phyloP scores from a whole-genome alignment of 768 basidiomycete species.

The Naganishia randhawae region DNA sequence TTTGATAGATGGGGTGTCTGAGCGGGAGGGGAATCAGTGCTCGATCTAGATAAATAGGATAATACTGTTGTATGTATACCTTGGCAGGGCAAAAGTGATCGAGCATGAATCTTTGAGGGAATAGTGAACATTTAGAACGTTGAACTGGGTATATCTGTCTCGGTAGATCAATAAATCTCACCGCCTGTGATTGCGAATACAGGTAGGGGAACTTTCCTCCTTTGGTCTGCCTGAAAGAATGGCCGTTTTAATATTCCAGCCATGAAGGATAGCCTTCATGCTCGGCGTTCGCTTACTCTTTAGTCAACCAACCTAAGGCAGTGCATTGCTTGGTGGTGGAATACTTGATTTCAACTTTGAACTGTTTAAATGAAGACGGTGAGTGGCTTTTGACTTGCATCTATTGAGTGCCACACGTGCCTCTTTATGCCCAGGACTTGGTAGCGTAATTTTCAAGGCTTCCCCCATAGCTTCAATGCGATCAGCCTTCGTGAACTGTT shows the following conservation, averaged over 20 bases:
- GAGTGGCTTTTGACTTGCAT: neutral
- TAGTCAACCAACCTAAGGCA: slow-evolving; percentile 82
- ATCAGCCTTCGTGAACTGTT: slow-evolving; percentile 30
- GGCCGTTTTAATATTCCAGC: neutral
- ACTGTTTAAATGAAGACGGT: slow-evolving; percentile 35
- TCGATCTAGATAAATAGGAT: slow-evolving; percentile 69
- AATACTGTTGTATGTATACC: slow-evolving; percentile 52
- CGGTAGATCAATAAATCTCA: neutral
- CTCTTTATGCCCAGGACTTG: slow-evolving; percentile 45
- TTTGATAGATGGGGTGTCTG: slow-evolving; percentile 84
- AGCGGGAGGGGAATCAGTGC: slow-evolving; percentile 21
- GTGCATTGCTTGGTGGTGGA: slow-evolving; percentile 68
- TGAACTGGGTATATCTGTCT: neutral
- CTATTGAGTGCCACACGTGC: neutral
- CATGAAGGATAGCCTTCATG: neutral
- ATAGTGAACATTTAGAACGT: neutral
- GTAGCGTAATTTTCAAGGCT: slow-evolving; percentile 63
- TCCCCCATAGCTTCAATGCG: slow-evolving; percentile 65
- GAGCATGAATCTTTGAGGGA: slow-evolving; percentile 62
- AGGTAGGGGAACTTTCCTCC: slow-evolving; percentile 79
- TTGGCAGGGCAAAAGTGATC: slow-evolving; percentile 74
- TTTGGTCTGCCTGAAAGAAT: slow-evolving; percentile 65
- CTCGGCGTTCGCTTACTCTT: slow-evolving; percentile 57
- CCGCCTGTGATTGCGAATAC: slow-evolving; percentile 86
- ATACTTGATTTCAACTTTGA: slow-evolving; percentile 61